These are phyloP conservation scores for Corrigiola litoralis DNA, from an alignment of 179 eudicot species.

Conservation along the genomic window DNA sequence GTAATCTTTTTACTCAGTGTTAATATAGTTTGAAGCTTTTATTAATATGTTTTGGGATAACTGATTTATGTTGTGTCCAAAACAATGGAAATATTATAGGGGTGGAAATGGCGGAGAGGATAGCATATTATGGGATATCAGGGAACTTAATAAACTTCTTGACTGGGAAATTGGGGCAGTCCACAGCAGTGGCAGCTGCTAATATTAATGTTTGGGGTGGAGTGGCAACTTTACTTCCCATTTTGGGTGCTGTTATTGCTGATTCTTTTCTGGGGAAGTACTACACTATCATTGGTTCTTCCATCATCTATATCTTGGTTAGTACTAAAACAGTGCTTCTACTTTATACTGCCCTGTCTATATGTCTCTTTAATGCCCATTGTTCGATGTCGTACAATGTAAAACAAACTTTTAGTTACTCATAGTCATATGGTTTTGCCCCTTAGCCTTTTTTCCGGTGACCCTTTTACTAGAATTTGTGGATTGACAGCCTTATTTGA, in stretches of 20 bases:
- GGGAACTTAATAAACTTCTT: slow-evolving; percentile 50
- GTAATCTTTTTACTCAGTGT: too few relatives aligned
- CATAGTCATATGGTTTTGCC: too few relatives aligned
- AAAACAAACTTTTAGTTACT: too few relatives aligned
- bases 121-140: slow-evolving; percentile 49
- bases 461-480: too few relatives aligned
- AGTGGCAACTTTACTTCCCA: slow-evolving; percentile 31
- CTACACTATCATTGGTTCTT: slow-evolving; percentile 39
- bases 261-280: slow-evolving; percentile 57
- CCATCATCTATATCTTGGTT: slow-evolving; percentile 51
- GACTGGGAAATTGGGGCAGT: slow-evolving; percentile 46
- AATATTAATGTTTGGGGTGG: slow-evolving; percentile 60
- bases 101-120: slow-evolving; percentile 60
- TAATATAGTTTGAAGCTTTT: background rate
- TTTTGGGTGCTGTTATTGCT: slow-evolving; percentile 56
- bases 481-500: too few relatives aligned
- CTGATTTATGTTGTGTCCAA: background rate
- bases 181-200: slow-evolving; percentile 55
- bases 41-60: background rate
- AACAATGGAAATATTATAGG: too few relatives aligned
- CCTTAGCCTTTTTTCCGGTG: too few relatives aligned
- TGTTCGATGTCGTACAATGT: too few relatives aligned
- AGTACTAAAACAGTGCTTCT: slow-evolving; percentile 9
- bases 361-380: too few relatives aligned
- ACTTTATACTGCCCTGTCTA: too few relatives aligned